Percentiles rank a stretch among this genome's conserved stretches.
phyloP scores from a whole-genome alignment of 805 yeast species.

The Tetrapisispora fleetii region DNA sequence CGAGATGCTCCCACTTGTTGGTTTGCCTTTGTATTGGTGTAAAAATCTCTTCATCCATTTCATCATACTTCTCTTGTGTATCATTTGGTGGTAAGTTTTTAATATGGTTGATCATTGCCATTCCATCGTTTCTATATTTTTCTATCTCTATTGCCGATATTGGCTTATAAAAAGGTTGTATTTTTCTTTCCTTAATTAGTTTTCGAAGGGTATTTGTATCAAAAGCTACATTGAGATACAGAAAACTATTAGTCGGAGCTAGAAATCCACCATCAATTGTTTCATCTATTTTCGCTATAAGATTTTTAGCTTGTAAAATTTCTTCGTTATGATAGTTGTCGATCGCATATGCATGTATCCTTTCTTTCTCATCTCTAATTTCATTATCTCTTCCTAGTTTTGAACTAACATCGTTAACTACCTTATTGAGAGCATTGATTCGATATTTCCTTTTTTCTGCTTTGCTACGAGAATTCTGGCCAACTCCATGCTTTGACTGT shows the following conservation, averaged over 20 bases:
- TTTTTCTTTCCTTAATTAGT: constrained; percentile 53
- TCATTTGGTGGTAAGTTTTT: not conserved
- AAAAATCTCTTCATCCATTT: not conserved
- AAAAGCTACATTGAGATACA: constrained; percentile 60
- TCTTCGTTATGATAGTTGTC: not conserved
- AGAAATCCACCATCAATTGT: constrained; percentile 94
- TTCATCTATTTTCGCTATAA: constrained; percentile 54
- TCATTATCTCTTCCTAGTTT: not conserved
- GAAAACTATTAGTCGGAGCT: constrained; percentile 85
- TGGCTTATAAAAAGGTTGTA: constrained; percentile 73
- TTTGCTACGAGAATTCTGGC: not conserved
- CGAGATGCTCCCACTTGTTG: not conserved
- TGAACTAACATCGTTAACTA: not conserved
- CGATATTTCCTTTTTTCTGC: not conserved
- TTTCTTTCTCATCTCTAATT: not conserved
- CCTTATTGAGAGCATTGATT: not conserved
- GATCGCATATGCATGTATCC: not conserved
- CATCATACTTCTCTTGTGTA: not conserved
- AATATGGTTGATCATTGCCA: not conserved
- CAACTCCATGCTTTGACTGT: not conserved
- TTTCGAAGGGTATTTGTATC: constrained; percentile 62
- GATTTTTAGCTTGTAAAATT: constrained; percentile 37
- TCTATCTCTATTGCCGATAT: not conserved
- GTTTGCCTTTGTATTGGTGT: not conserved
- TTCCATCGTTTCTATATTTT: not conserved